A percentile compares a stretch with the other conserved stretches of the same genome.
These are phyloP conservation scores for Geotrichum carabidarum DNA, from an alignment of 1,139 yeast species.

Conservation along the genomic window DNA sequence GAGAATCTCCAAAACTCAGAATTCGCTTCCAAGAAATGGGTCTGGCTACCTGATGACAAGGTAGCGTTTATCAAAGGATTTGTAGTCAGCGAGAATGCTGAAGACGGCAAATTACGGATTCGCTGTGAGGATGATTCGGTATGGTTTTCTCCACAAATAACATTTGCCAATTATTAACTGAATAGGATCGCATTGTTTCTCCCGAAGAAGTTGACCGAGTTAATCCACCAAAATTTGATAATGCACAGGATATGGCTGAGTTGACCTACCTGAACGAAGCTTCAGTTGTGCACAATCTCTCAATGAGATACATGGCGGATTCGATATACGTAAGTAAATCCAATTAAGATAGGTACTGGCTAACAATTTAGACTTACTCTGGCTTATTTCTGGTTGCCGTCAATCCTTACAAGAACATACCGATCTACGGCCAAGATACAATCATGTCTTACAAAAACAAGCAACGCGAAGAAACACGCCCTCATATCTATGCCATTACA, in stretches of 20 bases:
- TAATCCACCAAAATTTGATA: constrained; percentile 89
- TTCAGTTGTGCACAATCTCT: constrained; percentile 78
- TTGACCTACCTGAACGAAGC: constrained; percentile 92
- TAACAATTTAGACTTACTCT: constrained; percentile 45
- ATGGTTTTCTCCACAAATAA: constrained; percentile 19
- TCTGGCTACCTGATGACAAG: constrained; percentile 76
- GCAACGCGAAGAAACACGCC: constrained; percentile 47
- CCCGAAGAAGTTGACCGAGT: constrained; percentile 52
- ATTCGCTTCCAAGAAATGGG: constrained; percentile 56
- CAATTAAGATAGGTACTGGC: constrained; percentile 29
- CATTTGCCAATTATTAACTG: constrained; percentile 11
- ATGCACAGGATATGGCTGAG: constrained; percentile 93
- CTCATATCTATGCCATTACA: constrained; percentile 90
- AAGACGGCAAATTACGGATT: constrained; percentile 50
- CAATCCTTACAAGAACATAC: constrained; percentile 77
- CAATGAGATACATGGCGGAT: constrained; percentile 70
- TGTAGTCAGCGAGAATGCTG: constrained; percentile 50
- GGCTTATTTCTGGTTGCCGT: constrained; percentile 94
- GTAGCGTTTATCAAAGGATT: constrained; percentile 66
- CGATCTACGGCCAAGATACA: constrained; percentile 63
- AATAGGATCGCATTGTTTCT: constrained; percentile 42
- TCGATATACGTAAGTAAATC: constrained; percentile 55
- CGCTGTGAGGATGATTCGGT: constrained; percentile 48
- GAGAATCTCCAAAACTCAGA: constrained; percentile 41
- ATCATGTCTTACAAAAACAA: constrained; percentile 50